Base-by-base conservation (phyloP, 495 filamentous ascomycete genomes). In the Pseudevernia furfuracea region DNA sequence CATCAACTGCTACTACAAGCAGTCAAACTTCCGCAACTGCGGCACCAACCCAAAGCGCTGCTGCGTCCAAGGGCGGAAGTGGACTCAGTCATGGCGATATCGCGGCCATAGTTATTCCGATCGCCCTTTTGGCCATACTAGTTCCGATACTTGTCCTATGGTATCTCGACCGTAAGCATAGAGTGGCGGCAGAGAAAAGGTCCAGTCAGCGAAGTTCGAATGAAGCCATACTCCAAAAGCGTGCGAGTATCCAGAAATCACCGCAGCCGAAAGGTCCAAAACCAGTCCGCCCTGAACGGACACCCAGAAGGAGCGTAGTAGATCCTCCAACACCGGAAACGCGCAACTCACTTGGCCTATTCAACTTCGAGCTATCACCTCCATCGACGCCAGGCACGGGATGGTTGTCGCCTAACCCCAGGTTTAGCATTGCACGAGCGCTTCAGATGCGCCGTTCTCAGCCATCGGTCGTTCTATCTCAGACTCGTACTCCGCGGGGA, bases 351-450 rank as follows among this genome's bases (percentile, higher is more conserved):
- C 66, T 70, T 43, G 63, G 68, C 36, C 57, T 65, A 15, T 70
- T 70, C 63, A 70, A 70, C 56, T 70, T 70, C 28, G 62, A 67
- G 53, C 46, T 70, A 17, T 67, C 65, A 10, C 55, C 53, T 59
- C 52, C 48, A 39, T 63, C 66, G 11, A 59, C 58, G 25, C 62
- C 49, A 21, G 38, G 39, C 30, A 49, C 28, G 37, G 58, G 41
- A 59, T 46, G 62, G 39, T 55, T 58, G 28, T 57, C 48, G 30
- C 63, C 61, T 25, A 62, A 41, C n/a, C 38, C 59, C 23, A 39
- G 57, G n/a, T 60, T 65, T 14, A 65, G 62, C 38, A 36, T 68
- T 32, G 66, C 66, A 30, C 48, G 59, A 43, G 62, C 63, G 25
- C 36, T 68, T 8, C 39, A 64, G 28, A 43, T 68, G 52, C 62